These are phyloP conservation scores for Mycena albidolilacea DNA, from an alignment of 768 basidiomycete genomes.

Conservation along the genomic window DNA sequence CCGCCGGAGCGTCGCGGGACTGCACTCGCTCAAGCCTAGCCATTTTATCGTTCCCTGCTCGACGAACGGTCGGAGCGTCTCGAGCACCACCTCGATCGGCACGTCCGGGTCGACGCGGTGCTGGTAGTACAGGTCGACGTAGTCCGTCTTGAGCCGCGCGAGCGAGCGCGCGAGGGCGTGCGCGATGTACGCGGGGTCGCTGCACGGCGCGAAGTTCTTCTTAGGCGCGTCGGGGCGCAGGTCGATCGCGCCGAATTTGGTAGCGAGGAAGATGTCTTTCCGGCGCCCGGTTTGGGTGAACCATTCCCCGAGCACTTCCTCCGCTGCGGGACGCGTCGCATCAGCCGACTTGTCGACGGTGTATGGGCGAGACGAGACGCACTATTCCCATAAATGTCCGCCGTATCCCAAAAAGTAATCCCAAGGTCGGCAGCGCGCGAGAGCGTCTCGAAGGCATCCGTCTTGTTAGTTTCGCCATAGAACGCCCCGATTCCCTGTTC, in stretches of 20 bases:
- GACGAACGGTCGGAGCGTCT: constrained; percentile 52
- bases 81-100: constrained; percentile 51
- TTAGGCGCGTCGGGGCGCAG: constrained; percentile 28
- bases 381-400: constrained; percentile 44
- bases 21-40: constrained; percentile 55
- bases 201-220: constrained; percentile 30
- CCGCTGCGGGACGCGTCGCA: constrained; percentile 32
- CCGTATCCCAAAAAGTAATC: constrained; percentile 42
- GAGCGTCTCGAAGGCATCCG: constrained; percentile 36
- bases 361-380: not conserved
- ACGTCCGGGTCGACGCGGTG: constrained; percentile 51
- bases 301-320: constrained; percentile 44
- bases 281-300: constrained; percentile 44
- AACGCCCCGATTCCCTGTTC: constrained; percentile 35
- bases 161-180: constrained; percentile 38
- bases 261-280: constrained; percentile 46
- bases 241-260: constrained; percentile 46
- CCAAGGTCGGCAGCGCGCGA: constrained; percentile 39
- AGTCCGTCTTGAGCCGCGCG: constrained; percentile 37
- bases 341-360: not conserved
- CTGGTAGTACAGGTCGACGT: constrained; percentile 49
- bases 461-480: constrained; percentile 37
- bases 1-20: constrained; percentile 45
- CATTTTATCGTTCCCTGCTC: constrained; percentile 49
- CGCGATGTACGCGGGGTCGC: constrained; percentile 41